Percentiles rank a stretch among this genome's conserved stretches.
Evolutionary conservation across 2,329 filamentous ascomycete species (phyloP).

Genomic region (Mollisia scopiformis): DNA sequence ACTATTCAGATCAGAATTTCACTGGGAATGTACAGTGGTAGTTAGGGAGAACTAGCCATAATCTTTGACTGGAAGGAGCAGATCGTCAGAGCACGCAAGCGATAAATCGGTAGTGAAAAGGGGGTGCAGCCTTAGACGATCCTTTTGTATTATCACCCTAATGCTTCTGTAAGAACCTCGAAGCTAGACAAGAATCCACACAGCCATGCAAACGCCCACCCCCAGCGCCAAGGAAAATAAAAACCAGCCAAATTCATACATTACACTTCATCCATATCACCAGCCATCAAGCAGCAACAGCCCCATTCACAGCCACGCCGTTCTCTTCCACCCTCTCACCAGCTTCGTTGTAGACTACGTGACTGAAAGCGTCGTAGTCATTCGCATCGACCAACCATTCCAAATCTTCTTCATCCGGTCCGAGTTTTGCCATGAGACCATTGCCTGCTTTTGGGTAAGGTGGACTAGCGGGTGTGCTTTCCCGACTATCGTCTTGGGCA

Average conservation of each 20-base stretch:
- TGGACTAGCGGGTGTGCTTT: slow-evolving; percentile 58
- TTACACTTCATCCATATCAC: not conserved
- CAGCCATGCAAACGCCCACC: not conserved
- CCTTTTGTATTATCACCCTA: not conserved
- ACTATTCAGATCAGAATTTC: too few species aligned
- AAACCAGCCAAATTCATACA: not conserved
- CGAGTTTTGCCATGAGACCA: slow-evolving; percentile 55
- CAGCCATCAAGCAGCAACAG: not conserved
- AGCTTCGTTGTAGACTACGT: slow-evolving; percentile 34
- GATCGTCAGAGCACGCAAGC: too few species aligned
- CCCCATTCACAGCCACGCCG: slow-evolving; percentile 20
- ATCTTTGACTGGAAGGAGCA: too few species aligned
- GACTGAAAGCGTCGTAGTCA: slow-evolving; percentile 39
- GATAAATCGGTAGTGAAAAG: too few species aligned
- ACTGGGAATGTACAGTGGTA: too few species aligned
- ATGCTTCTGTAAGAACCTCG: not conserved
- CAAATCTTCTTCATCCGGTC: slow-evolving; percentile 59
- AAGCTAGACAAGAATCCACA: not conserved
- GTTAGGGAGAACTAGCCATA: too few species aligned
- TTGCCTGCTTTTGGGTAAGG: slow-evolving; percentile 66
- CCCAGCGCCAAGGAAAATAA: not conserved
- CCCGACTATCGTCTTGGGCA: slow-evolving; percentile 40
- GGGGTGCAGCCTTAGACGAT: not conserved
- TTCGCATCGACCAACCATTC: slow-evolving; percentile 63
- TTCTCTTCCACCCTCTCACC: slow-evolving; percentile 31